Evolutionary conservation across 208 protist species (phyloP), one percentile per base, ranked within the genome.

Genomic region (Acanthamoeba culbertsoni): DNA sequence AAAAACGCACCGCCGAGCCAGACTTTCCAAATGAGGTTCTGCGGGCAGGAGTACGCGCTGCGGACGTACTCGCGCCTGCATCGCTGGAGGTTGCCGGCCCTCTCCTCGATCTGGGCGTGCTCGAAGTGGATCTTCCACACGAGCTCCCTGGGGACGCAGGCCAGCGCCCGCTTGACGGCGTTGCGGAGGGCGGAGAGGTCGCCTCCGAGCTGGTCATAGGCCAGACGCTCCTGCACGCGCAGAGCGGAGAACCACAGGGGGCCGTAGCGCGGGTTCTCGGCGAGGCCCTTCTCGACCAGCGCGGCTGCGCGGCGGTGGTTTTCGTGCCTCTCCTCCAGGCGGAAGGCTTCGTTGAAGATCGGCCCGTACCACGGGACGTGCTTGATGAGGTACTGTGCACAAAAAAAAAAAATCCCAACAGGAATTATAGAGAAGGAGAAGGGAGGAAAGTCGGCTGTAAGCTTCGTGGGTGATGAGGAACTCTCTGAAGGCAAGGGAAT

Each of bases 51-150:
- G 31, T 95, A 68, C 0, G 96, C 95, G 55, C 94, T 92, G 16
- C 93, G 90, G 8, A 94, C 94, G 86, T 97, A 98, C 18, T 93
- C 93, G 35, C 65, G 89, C 35, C 97, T n/a, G 31, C 93, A 28
- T 8, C 82, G 35, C 3, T 93, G 51, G 0, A 97, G 73, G 82
- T 97, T 84, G 33, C 73, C 93, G 4, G 96, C 93, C 20, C 96
- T 73, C 73, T 98, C 97, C 73, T 98, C 97, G 20, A 97, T 75
- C 90, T 98, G 97, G 4, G 97, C 97, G 0, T 51, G 53, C 93
- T 98, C 97, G 71, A 98, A 97, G 86, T 96, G 95, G n/a, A 98
- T 94, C 95, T 98, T 98, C 97, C 97, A 98, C 23, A 96, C 95
- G 0, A 98, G 91, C 57, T 98, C 97, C 79, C 82, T 57, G 23